phyloP scores from a whole-genome alignment of 345 rosid species.

The Lepidium africanum region DNA sequence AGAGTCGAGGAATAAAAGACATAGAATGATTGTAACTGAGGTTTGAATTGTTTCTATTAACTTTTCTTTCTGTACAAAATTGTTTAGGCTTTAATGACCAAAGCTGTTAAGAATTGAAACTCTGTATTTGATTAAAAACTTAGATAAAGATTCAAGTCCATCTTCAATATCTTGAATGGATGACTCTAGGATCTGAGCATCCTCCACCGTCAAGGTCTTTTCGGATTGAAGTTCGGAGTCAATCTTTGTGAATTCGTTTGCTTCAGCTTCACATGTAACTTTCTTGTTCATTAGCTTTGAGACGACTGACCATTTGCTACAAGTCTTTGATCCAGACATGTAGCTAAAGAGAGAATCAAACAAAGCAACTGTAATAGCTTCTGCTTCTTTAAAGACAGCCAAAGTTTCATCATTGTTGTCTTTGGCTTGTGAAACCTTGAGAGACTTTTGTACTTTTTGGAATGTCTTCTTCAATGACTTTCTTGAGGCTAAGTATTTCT shows the following conservation, averaged over 20 bases:
- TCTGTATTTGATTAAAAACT: slow-evolving; percentile 31
- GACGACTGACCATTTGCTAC: neutral
- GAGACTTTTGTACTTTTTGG: slow-evolving; percentile 9
- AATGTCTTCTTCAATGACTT: slow-evolving; percentile 10
- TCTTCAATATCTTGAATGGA: slow-evolving; percentile 36
- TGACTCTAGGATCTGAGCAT: slow-evolving; percentile 28
- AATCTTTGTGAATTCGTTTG: slow-evolving; percentile 2
- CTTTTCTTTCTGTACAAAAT: neutral
- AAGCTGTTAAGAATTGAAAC: slow-evolving; percentile 36
- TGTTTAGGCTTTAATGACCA: slow-evolving; percentile 11
- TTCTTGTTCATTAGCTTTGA: slow-evolving; percentile 9
- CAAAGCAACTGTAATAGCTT: slow-evolving; percentile 6
- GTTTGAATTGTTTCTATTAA: neutral
- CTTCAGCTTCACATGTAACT: neutral
- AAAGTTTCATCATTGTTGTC: neutral
- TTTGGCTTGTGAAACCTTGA: neutral
- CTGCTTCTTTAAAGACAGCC: slow-evolving; percentile 20
- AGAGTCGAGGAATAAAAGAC: neutral
- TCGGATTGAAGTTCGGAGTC: slow-evolving; percentile 16
- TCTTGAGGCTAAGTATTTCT: slow-evolving; percentile 14
- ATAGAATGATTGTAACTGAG: neutral
- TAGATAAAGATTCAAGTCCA: slow-evolving; percentile 22
- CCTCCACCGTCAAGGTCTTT: neutral
- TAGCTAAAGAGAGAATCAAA: slow-evolving; percentile 24
- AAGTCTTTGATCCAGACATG: slow-evolving; percentile 11